phyloP scores from a whole-genome alignment of 1,139 yeast species.

The Hansenula sp. region DNA sequence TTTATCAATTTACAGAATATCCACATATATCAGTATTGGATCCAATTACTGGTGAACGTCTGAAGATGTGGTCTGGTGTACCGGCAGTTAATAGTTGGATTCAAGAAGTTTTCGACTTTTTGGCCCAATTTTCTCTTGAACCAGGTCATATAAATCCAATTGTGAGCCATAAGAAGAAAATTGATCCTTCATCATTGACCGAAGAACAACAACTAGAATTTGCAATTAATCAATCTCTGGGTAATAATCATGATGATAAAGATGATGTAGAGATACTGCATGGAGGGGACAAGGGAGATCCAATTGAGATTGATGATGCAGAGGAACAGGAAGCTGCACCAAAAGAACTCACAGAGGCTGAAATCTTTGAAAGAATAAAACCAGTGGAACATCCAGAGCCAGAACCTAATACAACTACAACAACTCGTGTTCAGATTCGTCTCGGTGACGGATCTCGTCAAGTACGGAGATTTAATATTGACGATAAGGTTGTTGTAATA shows the following conservation, averaged over 20 bases:
- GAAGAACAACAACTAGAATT: conserved; percentile 84
- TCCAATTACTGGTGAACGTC: conserved; percentile 91
- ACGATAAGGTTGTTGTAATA: conserved; percentile 56
- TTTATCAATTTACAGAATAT: conserved; percentile 61
- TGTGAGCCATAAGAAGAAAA: conserved; percentile 45
- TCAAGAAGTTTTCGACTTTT: conserved; percentile 53
- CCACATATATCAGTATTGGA: conserved; percentile 94
- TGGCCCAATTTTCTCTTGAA: conserved; percentile 60
- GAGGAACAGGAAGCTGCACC: conserved; percentile 15
- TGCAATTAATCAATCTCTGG: conserved; percentile 69
- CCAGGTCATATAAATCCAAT: conserved; percentile 68
- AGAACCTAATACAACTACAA: conserved; percentile 42
- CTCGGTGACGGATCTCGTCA: conserved; percentile 82
- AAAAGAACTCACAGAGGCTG: conserved; percentile 18
- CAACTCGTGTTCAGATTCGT: conserved; percentile 82
- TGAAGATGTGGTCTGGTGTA: conserved; percentile 68
- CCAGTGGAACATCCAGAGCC: conserved; percentile 61
- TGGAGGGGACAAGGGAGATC: conserved; percentile 13
- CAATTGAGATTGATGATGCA: conserved; percentile 16
- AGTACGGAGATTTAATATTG: conserved; percentile 62
- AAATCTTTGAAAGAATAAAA: conserved; percentile 27
- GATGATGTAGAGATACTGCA: conserved; percentile 13
- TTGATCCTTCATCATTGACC: conserved; percentile 60
- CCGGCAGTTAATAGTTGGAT: conserved; percentile 59
- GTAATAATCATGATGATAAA: conserved; percentile 18